Conservation (phyloP, 305 asterid species). For the Solanum hybrid region DNA sequence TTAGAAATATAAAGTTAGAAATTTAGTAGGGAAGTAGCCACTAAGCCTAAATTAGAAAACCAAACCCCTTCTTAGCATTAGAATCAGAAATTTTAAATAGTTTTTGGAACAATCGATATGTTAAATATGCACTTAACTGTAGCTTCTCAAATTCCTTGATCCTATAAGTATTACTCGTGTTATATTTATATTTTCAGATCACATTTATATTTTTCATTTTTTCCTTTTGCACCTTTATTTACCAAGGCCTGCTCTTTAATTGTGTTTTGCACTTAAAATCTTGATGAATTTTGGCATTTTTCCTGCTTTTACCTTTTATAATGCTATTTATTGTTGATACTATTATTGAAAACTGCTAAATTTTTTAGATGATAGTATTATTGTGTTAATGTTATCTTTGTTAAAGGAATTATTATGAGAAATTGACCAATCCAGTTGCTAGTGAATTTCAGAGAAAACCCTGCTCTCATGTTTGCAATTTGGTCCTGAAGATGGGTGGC, state of each 20-base stretch:
- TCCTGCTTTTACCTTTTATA: background rate
- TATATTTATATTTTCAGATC: background rate
- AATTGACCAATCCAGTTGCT: slow-evolving; percentile 8
- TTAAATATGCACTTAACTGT: background rate
- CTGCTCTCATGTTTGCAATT: slow-evolving; percentile 67
- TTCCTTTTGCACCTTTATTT: background rate
- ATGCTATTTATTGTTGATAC: background rate
- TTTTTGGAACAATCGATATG: background rate
- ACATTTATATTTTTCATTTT: background rate
- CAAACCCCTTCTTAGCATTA: background rate
- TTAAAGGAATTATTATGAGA: background rate
- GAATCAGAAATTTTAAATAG: background rate
- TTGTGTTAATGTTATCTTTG: background rate
- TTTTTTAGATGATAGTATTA: background rate
- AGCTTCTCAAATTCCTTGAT: background rate
- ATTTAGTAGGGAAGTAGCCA: background rate
- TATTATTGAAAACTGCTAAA: background rate
- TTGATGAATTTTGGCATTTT: background rate
- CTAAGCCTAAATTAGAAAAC: background rate
- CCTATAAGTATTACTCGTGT: background rate
- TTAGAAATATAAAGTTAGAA: background rate
- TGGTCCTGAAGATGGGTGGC: slow-evolving; percentile 91
- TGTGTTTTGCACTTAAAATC: background rate
- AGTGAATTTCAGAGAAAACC: slow-evolving; percentile 50
- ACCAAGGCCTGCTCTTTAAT: background rate